Conservation (phyloP, 352 stramenopile species). For the Sclerospora graminicola region DNA sequence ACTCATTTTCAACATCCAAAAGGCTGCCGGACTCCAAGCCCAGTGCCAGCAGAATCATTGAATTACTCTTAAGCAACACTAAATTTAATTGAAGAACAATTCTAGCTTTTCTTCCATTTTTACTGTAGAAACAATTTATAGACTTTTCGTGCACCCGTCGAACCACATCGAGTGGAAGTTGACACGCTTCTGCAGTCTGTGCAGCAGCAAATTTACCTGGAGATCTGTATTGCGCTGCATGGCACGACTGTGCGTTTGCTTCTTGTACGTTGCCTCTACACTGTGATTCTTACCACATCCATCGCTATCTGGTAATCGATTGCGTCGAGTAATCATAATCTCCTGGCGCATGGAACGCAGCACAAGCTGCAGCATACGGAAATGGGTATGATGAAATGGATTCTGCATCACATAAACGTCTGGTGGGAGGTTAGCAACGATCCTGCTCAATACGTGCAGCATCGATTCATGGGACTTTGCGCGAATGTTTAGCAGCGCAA, state of each 20-base stretch:
- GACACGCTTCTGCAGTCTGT: conserved; percentile 25
- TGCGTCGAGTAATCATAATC: conserved; percentile 12
- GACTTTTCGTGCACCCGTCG: conserved; percentile 1
- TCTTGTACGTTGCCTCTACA: background rate
- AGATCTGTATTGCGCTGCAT: conserved; percentile 25
- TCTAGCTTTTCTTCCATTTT: no score
- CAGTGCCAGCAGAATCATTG: conserved; percentile 8
- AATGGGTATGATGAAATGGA: conserved; percentile 20
- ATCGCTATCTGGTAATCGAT: background rate
- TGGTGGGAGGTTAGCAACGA: conserved; percentile 18
- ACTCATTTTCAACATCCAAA: conserved; percentile 27
- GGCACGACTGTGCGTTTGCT: conserved; percentile 1
- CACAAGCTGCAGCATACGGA: conserved; percentile 17
- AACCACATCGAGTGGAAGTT: conserved; percentile 47
- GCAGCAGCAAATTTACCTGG: conserved; percentile 15
- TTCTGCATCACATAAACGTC: conserved; percentile 40
- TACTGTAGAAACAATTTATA: no score
- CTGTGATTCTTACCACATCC: background rate
- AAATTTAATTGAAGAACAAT: conserved; percentile 4
- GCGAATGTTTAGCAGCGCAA: conserved; percentile 19
- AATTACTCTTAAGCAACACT: no score
- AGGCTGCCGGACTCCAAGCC: conserved; percentile 8
- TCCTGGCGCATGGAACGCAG: conserved; percentile 27
- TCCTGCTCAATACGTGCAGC: conserved; percentile 20
- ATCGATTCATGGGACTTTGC: conserved; percentile 13